Evolutionary conservation across 129 eudicot genomes (phyloP), one percentile per base, ranked within the genome.

Genomic region (Scalesia atractyloides): DNA sequence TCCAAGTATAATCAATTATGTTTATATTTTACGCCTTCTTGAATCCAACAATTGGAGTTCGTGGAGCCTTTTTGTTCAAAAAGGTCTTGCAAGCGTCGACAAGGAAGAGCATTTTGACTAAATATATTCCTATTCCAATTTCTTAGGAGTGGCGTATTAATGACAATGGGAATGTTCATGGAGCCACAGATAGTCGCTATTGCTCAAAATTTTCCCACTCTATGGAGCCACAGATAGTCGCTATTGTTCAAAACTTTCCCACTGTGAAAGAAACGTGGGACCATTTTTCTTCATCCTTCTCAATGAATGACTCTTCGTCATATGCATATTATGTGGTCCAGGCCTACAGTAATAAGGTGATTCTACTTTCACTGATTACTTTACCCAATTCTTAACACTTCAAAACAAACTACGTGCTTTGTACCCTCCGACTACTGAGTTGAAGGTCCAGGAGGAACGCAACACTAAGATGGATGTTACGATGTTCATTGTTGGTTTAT

Each of bases 341-440:
- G 4, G 44, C 52, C 69, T 17, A 64, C n/a, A 36, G 16, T n/a
- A 11, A 13, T 51, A 64, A 39, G 51, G 69, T 64, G 68, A 64
- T 18, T 64, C 68, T 34, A 19, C 18, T n/a, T 43, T 37, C 19
- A 61, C 20, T 2, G 19, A 61, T 3, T 61, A 61, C 24, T 61
- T 26, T 12, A 64, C 34, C 30, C 19, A 0, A 15, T 10, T 64
- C 16, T 64, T 30, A 37, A 39, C 39, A n/a, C 33, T 64, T n/a
- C 19, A 3, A 64, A 50, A 64, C 7, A 4, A 64, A 17, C 26
- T 37, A 15, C 12, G 5, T 17, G 33, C 17, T 17, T n/a, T 64
- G 16, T 64, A 3, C 26, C 52, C 69, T 10, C 9, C 5, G 11
- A 64, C 33, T 17, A 5, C 47, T 37, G 17, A 64, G 9, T 12